Evolutionary conservation across 2,329 filamentous ascomycete species (phyloP).

Genomic region (Thielaviopsis ethacetica): DNA sequence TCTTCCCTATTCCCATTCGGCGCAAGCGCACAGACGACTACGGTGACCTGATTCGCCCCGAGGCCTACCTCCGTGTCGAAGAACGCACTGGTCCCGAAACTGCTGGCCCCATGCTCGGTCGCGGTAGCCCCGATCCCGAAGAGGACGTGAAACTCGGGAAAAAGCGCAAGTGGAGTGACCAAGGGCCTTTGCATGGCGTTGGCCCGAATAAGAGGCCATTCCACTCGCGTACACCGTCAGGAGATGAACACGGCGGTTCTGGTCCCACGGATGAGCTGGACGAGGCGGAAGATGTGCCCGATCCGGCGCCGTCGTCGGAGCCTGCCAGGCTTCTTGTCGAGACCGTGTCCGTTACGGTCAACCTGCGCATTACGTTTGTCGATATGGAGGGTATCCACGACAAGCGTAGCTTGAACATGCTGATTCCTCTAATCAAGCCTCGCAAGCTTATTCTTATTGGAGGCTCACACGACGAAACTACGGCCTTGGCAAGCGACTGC

Average conservation of each 20-base stretch:
- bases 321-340: slow-evolving; percentile 61
- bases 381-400: slow-evolving; percentile 90
- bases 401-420: slow-evolving; percentile 81
- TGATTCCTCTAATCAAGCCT: slow-evolving; percentile 85
- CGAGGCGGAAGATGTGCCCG: slow-evolving; percentile 38
- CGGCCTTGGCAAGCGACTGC: slow-evolving; percentile 63
- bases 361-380: slow-evolving; percentile 67
- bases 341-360: slow-evolving; percentile 46
- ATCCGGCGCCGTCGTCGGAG: slow-evolving; percentile 26
- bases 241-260: slow-evolving; percentile 25
- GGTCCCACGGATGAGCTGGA: slow-evolving; percentile 40
- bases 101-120: slow-evolving; percentile 1
- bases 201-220: slow-evolving; percentile 46
- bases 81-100: slow-evolving; percentile 60
- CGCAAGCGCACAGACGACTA: slow-evolving; percentile 76
- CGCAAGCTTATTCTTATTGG: slow-evolving; percentile 88
- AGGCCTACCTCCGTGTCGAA: slow-evolving; percentile 85
- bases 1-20: slow-evolving; percentile 75
- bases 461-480: slow-evolving; percentile 64
- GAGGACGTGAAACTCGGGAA: slow-evolving; percentile 57
- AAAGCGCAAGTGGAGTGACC: slow-evolving; percentile 81
- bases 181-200: slow-evolving; percentile 11
- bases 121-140: slow-evolving; percentile 29
- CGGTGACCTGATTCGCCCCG: slow-evolving; percentile 81
- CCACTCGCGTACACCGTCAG: slow-evolving; percentile 21